Evolutionary conservation across 2,329 filamentous ascomycete species (phyloP), one percentile per base, ranked within the genome.

Genomic region (Sclerotinia spermophila): DNA sequence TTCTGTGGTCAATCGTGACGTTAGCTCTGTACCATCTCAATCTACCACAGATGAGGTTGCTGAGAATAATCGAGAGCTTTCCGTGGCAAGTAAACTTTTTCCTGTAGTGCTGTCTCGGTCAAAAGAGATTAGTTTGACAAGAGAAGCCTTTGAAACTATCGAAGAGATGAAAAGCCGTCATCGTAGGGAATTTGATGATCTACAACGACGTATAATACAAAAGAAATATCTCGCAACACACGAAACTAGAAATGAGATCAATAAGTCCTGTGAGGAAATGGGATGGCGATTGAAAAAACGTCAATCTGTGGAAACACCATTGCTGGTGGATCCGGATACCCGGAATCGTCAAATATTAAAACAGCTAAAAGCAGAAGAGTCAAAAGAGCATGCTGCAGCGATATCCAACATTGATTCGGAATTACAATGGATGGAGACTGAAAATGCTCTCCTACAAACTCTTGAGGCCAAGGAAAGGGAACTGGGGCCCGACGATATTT

Each of bases 391-490:
- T 38, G 55, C 55, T n/a, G 11, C 33, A 38, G 33, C 55, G 11
- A 38, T 58, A 24, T 58, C 33, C 24, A 61, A 35, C 19, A 61
- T 44, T 44, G 38, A 61, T 42, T 61, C 59, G n/a, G 59, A 61
- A 30, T 27, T 61, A 11, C n/a, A 61, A 42, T 61, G 59, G 59
- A 61, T 61, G 15, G 59, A 61, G 38, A 61, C 59, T 27, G 59
- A 61, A 15, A 61, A 44, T 7, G 59, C 38, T 44, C 59, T 61
- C 30, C 17, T 61, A 30, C 38, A 67, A 27, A 56, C 59, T 44
- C 59, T 61, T 21, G 59, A 72, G 58, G 70, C 59, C 10, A 38
- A 67, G 21, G 59, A 72, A 58, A 70, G 51, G 55, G 67, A 67
- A n/a, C 33, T 69, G 19, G 70, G 70, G 2, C 30, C 38, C 17